phyloP scores from a whole-genome alignment of 2,329 filamentous ascomycete genomes.

The Penicillium palitans region DNA sequence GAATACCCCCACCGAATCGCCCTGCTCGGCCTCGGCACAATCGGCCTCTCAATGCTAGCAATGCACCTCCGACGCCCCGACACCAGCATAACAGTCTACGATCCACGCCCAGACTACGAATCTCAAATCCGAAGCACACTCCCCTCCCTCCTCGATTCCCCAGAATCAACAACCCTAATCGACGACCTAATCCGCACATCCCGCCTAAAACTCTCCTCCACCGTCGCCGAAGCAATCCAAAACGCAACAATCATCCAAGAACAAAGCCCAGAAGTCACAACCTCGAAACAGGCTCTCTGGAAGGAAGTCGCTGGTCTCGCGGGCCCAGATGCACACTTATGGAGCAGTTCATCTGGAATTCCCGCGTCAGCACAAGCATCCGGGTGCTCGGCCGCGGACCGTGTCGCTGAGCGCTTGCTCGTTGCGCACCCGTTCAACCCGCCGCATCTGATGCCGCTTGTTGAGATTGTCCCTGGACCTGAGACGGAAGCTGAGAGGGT shows the following conservation, averaged over 20 bases:
- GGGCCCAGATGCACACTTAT: conserved; percentile 50
- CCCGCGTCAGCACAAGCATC: conserved; percentile 51
- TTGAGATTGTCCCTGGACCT: conserved; percentile 58
- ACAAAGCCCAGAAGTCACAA: conserved; percentile 56
- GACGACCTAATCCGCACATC: conserved; percentile 26
- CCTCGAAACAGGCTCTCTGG: conserved; percentile 57
- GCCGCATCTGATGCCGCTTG: conserved; percentile 61
- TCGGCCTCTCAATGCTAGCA: conserved; percentile 58
- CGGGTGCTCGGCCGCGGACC: conserved; percentile 20
- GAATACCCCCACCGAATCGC: conserved; percentile 30
- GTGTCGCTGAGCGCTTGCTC: conserved; percentile 50
- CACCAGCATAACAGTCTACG: conserved; percentile 50
- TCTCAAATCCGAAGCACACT: conserved; percentile 47
- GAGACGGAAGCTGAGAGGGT: conserved; percentile 37
- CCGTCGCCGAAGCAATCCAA: conserved; percentile 44
- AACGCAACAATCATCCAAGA: conserved; percentile 58
- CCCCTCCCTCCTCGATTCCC: conserved; percentile 43
- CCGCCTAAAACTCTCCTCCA: conserved; percentile 40
- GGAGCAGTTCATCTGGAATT: conserved; percentile 61
- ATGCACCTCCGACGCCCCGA: conserved; percentile 51
- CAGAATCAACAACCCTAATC: conserved; percentile 10
- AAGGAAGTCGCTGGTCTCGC: conserved; percentile 51
- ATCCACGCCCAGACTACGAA: conserved; percentile 51
- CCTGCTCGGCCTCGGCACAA: conserved; percentile 45
- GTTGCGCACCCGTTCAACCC: conserved; percentile 64